Base-by-base conservation (phyloP, 2,329 filamentous ascomycete genomes). In the Berkeleyomyces rouxiae region DNA sequence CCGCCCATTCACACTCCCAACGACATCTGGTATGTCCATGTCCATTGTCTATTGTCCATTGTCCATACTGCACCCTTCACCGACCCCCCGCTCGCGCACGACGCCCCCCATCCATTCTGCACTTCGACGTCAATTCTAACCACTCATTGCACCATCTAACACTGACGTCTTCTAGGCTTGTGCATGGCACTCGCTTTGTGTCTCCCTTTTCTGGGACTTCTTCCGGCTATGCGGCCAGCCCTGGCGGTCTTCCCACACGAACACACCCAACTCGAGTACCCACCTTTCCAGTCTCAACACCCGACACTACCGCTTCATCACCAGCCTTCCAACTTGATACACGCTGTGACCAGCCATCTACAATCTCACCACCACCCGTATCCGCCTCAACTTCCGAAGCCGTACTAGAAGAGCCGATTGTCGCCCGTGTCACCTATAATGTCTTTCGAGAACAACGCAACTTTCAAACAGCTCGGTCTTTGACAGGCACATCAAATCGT, bases 371-470 rank as follows among this genome's bases (percentile, higher is more conserved):
- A 46, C 68, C 72, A 39, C 64, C 69, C 67, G 64, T 67, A 37
- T 69, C 70, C 5, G 66, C 66, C 66, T 59, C 77, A 71, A 62
- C 63, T 61, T 67, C 72, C 4, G 63, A 62, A 49, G 42, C 60
- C 13, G 36, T 64, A 65, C 69, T 82, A 53, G 85, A 83, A 73
- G 79, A 83, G 65, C 79, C 81, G 6, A 85, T 96, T 4, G 78
- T 96, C 37, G 92, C 90, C 51, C 84, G 90, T 31, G 79, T 96
- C 53, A 96, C 91, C 0, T 85, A 82, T 66, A 89, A 96, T 73
- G 80, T 86, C 13, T 77, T 96, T 61, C 84, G 91, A 6, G 83
- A 96, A 68, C 91, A 97, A 75, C 80, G 91, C 66, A 86, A 92
- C 63, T 96, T 87, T 70, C 88, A 95, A 68, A 87, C 93, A 67